Base-by-base conservation (phyloP, 192 early-diverging fungal species). In the Podila horticola region DNA sequence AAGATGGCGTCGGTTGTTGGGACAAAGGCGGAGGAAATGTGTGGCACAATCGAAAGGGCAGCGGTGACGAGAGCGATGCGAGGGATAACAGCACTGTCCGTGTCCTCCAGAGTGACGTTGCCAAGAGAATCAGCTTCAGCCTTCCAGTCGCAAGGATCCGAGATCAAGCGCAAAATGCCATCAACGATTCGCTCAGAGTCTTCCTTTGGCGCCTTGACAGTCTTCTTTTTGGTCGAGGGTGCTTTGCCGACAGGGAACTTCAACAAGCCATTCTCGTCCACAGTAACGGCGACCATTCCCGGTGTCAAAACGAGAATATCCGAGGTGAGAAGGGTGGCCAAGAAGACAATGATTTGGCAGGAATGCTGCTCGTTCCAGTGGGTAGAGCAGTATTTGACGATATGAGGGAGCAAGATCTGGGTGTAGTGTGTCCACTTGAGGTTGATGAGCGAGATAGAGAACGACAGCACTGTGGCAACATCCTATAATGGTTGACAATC, bases 351-450 rank as follows among this genome's bases (percentile, higher is more conserved):
- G 24, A 86, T 84, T 57, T 87, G 84, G 31, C 66, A 65, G 8
- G 74, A 67, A 11, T 79, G 45, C 58, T 82, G 45, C 9, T 64
- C 30, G 1, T 70, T 63, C 71, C 83, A 87, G 19, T 88, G 79
- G 41, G 52, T 50, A 11, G 87, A 58, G 62, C 79, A 83, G 60
- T 84, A 89, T 62, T 84, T 89, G 31, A 93, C 81, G 51, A 95
- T 82, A 65, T 92, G 86, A 17, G 95, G 94, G 26, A 95, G 79
- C 64, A 94, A 82, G 52, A 96, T 88, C 70, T 92, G 90, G 24
- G 90, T 90, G 72, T 90, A 94, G 63, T 95, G 90, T 34, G 83
- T 69, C 91, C 94, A 93, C 52, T 87, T 86, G 17, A 92, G 64
- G 19, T 88, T 86, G 30, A 86, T 85, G 12, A 96, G 84, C 5